Base-by-base conservation (phyloP, 805 yeast genomes). In the Candida chauliodis region DNA sequence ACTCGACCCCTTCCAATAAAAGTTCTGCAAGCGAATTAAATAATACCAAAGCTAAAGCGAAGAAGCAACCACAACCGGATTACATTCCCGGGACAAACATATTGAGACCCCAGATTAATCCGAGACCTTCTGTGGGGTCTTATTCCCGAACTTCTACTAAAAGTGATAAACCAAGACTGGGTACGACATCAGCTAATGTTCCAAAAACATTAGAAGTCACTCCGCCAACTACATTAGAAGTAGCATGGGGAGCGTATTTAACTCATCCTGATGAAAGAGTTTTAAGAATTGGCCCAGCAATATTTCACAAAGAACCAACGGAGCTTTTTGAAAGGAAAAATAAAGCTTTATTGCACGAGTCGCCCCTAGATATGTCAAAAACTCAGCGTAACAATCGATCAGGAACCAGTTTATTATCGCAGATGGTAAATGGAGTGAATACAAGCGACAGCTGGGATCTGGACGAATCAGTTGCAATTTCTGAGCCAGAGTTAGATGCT, bases 391-490 rank as follows among this genome's bases (percentile, higher is more conserved):
- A 52, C 3, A 39, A 47, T 10, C 36, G 50, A 27, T 41, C 50
- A 15, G 50, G 53, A 8, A 44, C 59, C 1, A 61, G 63, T 39
- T 49, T 68, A 41, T 45, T 68, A 26, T 47, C 69, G 3, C 69
- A 67, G 43, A 69, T 64, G 20, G 72, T 59, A 2, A 63, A 59
- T 41, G 69, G 70, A 1, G 15, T 18, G 5, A 24, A 26, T 5
- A 25, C 37, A 7, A 38, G 22, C 9, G 56, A 44, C 4, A 34
- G 23, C 2, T 64, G 59, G 28, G 75, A 69, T 34, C 78, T 76
- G 47, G 82, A 79, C 48, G 80, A 78, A 48, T 59, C 69, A 22
- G 84, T 78, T 45, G 79, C 82, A 2, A 79, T 91, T 23, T 73
- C 84, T 14, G 96, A 89, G 25, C 54, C 46, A 40, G 46, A 42